Evolutionary conservation across 1,284 basidiomycete species (phyloP).

Genomic region (Ceratobasidium sp.): DNA sequence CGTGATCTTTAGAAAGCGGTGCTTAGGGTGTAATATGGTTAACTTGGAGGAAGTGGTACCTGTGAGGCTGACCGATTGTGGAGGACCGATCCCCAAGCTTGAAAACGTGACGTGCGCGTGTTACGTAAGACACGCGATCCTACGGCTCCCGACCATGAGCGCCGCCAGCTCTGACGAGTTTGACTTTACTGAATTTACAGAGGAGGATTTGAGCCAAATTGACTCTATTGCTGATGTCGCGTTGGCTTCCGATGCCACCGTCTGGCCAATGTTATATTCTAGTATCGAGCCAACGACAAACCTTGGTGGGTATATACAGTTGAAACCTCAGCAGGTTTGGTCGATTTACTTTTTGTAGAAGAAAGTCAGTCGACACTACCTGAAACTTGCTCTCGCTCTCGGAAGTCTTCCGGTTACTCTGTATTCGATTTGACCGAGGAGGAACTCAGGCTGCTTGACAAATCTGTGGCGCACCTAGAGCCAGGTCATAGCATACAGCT

Average conservation of each 20-base stretch:
- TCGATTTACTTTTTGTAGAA: neutral
- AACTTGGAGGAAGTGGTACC: too few species aligned
- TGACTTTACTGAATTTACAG: constrained; percentile 70
- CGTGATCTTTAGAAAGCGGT: too few species aligned
- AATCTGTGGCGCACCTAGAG: constrained; percentile 28
- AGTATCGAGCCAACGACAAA: neutral
- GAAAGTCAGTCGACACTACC: neutral
- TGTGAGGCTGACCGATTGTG: constrained; percentile 4
- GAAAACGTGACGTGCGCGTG: constrained; percentile 20
- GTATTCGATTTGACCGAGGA: constrained; percentile 34
- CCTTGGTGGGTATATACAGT: constrained; percentile 6
- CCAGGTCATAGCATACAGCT: constrained; percentile 23
- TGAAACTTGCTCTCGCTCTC: constrained; percentile 4
- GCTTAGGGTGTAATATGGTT: constrained; percentile 11
- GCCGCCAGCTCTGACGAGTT: constrained; percentile 61
- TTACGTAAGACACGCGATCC: constrained; percentile 22
- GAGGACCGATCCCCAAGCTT: neutral
- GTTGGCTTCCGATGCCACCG: constrained; percentile 48
- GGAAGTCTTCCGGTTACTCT: constrained; percentile 38
- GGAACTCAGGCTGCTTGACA: constrained; percentile 26
- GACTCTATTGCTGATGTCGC: constrained; percentile 59
- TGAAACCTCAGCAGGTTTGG: neutral
- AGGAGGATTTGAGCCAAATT: constrained; percentile 67
- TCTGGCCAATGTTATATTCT: neutral
- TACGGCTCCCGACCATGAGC: constrained; percentile 53